Evolutionary conservation across 2,329 filamentous ascomycete species (phyloP), one percentile per base, ranked within the genome.

Genomic region (Fusarium miscanthi): DNA sequence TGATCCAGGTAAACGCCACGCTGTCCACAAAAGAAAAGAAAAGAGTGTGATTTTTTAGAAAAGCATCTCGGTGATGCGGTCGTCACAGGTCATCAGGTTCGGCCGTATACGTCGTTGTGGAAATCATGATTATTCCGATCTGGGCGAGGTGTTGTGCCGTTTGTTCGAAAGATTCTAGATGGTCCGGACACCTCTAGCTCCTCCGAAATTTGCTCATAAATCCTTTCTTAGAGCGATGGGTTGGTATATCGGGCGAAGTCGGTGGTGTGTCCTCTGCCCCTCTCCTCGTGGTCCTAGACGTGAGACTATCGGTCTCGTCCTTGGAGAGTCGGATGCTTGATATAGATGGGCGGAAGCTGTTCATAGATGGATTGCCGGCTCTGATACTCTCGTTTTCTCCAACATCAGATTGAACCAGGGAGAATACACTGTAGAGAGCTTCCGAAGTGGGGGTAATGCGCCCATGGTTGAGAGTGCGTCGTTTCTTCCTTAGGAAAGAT

Each of bases 401-500:
- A 17, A 63, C 30, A 23, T 78, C 74, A 37, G 77, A 74, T 46
- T 77, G 76, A 57, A 74, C 73, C 46, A 82, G 77, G 6, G 82
- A 83, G 51, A 81, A 74, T 25, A 76, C 74, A 64, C 79, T 81
- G 54, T 79, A 77, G 56, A 80, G 69, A 23, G 78, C 76, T 62
- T 80, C 78, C 45, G 81, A 76, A 38, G 80, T 79, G 2, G 80
- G 80, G 14, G 79, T 79, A 71, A 87, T 84, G 66, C 81, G 80
- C 57, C 86, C 86, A 63, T 87, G 82, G 74, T 80, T 85, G 63
- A 86, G 80, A 23, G 85, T 86, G 38, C 64, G 69, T 56, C 82
- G 82, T 74, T 83, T 85, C 75, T 85, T 86, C 71, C 80, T 77
- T 45, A 88, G 77, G 72, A 88, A 84, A 5, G 84, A 84, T 31